Evolutionary conservation across 2,329 filamentous ascomycete genomes (phyloP).

Genomic region (Periconia sp.): DNA sequence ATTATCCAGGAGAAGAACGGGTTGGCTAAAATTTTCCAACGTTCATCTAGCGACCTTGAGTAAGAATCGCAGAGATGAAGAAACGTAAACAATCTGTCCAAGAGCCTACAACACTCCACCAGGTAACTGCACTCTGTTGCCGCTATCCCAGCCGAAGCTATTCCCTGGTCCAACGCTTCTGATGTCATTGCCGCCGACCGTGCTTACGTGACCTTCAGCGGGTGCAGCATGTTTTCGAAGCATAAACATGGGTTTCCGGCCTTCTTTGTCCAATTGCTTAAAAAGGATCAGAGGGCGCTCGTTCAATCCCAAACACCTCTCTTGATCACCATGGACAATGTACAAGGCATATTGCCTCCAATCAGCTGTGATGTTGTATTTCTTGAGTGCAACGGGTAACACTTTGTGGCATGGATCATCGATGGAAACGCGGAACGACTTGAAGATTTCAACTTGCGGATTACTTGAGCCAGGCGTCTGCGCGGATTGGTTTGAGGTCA

Average conservation of each 20-base stretch:
- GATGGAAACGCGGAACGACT: constrained; percentile 96
- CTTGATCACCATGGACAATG: constrained; percentile 98
- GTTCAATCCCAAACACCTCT: constrained; percentile 86
- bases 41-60: neutral
- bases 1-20: too few relatives aligned
- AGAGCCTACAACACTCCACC: constrained; percentile 34
- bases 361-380: constrained; percentile 97
- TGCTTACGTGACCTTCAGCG: constrained; percentile 48
- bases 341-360: constrained; percentile 98
- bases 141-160: constrained; percentile 20
- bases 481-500: constrained; percentile 21
- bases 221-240: constrained; percentile 68
- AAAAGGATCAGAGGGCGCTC: constrained; percentile 95
- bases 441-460: constrained; percentile 87
- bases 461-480: constrained; percentile 42
- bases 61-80: neutral
- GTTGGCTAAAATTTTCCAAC: neutral
- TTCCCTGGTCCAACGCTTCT: constrained; percentile 15
- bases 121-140: constrained; percentile 30
- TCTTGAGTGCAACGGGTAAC: constrained; percentile 89
- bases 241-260: constrained; percentile 99
- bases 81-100: neutral
- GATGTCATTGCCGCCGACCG: constrained; percentile 40
- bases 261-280: constrained; percentile 95
- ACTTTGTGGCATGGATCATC: constrained; percentile 98